phyloP scores from a whole-genome alignment of 176 grass and related monocot species.

The Avena atlantica region DNA sequence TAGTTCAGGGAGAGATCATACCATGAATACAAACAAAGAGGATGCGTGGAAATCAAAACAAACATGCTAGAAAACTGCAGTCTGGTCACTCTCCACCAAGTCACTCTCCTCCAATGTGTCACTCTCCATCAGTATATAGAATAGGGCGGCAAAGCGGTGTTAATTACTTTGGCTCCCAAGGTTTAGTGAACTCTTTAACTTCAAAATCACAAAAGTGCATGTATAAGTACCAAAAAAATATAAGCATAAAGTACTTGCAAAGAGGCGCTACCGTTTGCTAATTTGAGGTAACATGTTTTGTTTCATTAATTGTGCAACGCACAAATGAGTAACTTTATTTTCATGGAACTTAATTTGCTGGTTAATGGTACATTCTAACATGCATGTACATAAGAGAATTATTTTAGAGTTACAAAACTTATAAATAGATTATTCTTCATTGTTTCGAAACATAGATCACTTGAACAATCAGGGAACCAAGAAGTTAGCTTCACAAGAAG shows the following conservation, averaged over 20 bases:
- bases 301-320: neutral
- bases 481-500: neutral
- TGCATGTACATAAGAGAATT: neutral
- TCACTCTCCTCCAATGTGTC: no score
- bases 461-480: neutral
- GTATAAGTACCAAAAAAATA: neutral
- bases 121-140: no score
- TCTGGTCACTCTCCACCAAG: no score
- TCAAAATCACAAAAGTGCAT: neutral
- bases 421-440: neutral
- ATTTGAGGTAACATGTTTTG: neutral
- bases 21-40: no score
- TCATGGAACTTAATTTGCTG: neutral
- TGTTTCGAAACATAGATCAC: neutral
- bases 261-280: no score
- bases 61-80: no score
- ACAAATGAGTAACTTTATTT: neutral
- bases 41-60: no score
- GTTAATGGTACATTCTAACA: neutral
- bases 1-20: no score
- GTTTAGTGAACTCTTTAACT: no score
- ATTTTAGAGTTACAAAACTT: neutral
- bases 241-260: neutral
- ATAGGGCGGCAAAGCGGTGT: no score
- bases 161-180: no score